Conservation (phyloP, 176 grass and related monocot species). For the Pharus latifolius region DNA sequence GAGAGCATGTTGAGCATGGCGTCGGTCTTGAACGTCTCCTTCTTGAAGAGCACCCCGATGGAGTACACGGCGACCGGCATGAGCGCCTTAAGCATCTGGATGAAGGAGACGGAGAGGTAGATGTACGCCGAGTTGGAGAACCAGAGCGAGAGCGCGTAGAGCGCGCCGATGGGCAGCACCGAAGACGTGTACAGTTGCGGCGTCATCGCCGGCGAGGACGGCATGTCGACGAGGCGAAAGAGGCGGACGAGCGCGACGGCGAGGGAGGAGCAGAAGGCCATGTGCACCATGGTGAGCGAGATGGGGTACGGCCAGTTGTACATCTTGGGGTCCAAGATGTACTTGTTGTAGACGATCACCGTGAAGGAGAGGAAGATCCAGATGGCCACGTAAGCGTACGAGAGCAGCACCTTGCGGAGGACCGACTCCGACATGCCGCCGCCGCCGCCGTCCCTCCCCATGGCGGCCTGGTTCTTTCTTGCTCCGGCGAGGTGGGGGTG, state of each 20-base stretch:
- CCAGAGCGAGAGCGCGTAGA: constrained; percentile 94
- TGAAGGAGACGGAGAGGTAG: constrained; percentile 97
- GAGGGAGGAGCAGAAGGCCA: constrained; percentile 87
- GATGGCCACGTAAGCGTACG: constrained; percentile 66
- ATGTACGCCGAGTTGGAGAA: constrained; percentile 99
- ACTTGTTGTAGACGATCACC: constrained; percentile 99
- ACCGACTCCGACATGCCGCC: constrained; percentile 44
- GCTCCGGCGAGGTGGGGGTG: not conserved
- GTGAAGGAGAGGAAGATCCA: constrained; percentile 98
- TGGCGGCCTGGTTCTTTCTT: not conserved
- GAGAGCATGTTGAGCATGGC: constrained; percentile 98
- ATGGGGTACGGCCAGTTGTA: constrained; percentile 99
- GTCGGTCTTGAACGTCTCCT: constrained; percentile 56
- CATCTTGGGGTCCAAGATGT: constrained; percentile 98
- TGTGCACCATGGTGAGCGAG: constrained; percentile 91
- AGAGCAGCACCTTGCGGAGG: constrained; percentile 65
- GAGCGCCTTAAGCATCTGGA: constrained; percentile 99
- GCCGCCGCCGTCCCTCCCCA: constrained; percentile 27
- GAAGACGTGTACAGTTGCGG: constrained; percentile 60
- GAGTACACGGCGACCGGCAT: constrained; percentile 98
- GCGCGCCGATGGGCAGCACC: constrained; percentile 80
- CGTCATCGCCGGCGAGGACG: constrained; percentile 61
- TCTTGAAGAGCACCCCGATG: constrained; percentile 68
- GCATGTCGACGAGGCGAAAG: constrained; percentile 63
- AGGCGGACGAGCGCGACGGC: constrained; percentile 62